Conservation (phyloP, 2,329 filamentous ascomycete genomes). For the Penicillium fuscoglaucum region DNA sequence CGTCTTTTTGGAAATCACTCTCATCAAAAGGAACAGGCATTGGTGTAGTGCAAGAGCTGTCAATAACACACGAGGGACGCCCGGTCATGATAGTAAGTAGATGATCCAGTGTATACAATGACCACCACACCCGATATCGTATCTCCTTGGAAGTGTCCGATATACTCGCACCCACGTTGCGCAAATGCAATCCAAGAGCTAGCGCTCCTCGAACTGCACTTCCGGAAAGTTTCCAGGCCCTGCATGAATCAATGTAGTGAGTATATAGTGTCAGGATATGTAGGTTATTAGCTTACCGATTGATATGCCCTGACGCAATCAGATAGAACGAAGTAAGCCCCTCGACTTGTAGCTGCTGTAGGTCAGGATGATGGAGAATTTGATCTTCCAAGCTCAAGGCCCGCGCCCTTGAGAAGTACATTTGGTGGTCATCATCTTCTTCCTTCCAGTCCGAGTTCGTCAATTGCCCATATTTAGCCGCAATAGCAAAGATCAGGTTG, state of each 20-base stretch:
- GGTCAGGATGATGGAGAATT: conserved; percentile 44
- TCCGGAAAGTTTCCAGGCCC: conserved; percentile 46
- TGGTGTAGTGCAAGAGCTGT: conserved; percentile 44
- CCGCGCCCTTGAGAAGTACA: conserved; percentile 45
- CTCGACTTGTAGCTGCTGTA: conserved; percentile 47
- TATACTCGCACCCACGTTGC: conserved; percentile 39
- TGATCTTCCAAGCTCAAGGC: conserved; percentile 41
- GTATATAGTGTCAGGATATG: not conserved
- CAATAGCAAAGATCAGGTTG: conserved; percentile 49
- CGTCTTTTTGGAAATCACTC: conserved; percentile 39
- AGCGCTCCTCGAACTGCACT: conserved; percentile 44
- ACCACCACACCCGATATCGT: conserved; percentile 49
- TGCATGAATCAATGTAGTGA: conserved; percentile 18
- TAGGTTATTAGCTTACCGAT: conserved; percentile 36
- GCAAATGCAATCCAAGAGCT: conserved; percentile 46
- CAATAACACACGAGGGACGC: conserved; percentile 46
- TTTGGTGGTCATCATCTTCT: conserved; percentile 40
- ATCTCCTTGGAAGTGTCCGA: conserved; percentile 46
- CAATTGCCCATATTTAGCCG: conserved; percentile 42
- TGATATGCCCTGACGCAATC: conserved; percentile 43
- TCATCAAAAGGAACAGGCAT: conserved; percentile 46
- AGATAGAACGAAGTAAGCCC: conserved; percentile 46
- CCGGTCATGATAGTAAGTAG: conserved; percentile 47
- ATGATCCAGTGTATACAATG: conserved; percentile 46
- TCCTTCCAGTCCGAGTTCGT: conserved; percentile 39